Conservation (phyloP, 2,329 filamentous ascomycete species). For the Cytospora mali region DNA sequence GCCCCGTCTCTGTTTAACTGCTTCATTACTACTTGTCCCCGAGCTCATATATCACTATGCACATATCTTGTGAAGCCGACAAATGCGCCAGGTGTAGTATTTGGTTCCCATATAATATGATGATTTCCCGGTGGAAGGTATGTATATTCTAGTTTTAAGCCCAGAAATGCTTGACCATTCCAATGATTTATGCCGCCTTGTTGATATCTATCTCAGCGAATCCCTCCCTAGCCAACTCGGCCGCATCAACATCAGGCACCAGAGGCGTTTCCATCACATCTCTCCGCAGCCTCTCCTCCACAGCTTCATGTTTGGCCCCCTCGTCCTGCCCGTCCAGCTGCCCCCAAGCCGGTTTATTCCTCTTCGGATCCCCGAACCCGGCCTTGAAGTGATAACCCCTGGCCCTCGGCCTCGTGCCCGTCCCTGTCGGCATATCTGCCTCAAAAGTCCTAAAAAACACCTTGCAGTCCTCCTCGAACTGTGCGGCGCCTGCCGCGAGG, state of each 20-base stretch:
- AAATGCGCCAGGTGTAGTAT: neutral
- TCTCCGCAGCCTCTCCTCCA: constrained; percentile 45
- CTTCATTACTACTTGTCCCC: neutral
- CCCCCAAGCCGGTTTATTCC: constrained; percentile 70
- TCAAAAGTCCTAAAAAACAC: constrained; percentile 63
- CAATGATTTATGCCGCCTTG: constrained; percentile 2
- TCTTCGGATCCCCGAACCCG: constrained; percentile 64
- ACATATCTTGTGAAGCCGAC: neutral
- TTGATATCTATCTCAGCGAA: constrained; percentile 52
- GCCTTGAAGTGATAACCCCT: constrained; percentile 83
- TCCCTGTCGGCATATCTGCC: constrained; percentile 69
- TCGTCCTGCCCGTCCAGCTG: constrained; percentile 45
- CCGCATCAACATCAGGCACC: constrained; percentile 49
- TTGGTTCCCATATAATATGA: neutral
- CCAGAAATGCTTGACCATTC: neutral
- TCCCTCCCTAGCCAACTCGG: constrained; percentile 57
- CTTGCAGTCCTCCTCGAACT: constrained; percentile 58
- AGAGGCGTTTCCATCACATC: constrained; percentile 53
- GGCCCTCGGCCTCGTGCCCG: constrained; percentile 75
- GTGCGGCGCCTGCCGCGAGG: constrained; percentile 57
- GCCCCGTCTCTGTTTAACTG: neutral
- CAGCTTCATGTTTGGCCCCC: constrained; percentile 33
- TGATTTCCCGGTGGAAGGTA: too few species aligned
- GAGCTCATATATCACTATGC: neutral
- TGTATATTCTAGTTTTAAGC: neutral